A percentile compares a stretch with the other conserved stretches of the same genome.
Evolutionary conservation across 371 early-diverging fungal genomes (phyloP).

Genomic region (Rhizopus arrhizus): DNA sequence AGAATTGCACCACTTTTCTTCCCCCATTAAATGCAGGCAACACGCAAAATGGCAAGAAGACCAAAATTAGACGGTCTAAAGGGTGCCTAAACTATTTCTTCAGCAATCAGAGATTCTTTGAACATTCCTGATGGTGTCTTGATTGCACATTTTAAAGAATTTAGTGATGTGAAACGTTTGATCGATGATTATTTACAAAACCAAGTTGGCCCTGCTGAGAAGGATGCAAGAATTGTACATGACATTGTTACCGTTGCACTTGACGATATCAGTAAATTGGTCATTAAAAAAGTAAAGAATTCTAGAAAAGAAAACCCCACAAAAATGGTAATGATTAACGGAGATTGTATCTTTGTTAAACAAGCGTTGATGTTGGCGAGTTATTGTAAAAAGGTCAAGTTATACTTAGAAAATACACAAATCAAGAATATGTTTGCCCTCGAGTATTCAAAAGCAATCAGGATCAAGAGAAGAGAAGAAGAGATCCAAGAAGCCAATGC

Average conservation of each 20-base stretch:
- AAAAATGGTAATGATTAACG: conserved; percentile 5
- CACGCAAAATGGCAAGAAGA: too few relatives aligned
- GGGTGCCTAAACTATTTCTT: not conserved
- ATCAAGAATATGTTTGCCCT: not conserved
- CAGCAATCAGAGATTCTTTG: conserved; percentile 3
- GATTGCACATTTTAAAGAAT: conserved; percentile 5
- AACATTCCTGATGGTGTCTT: conserved; percentile 7
- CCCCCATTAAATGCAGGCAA: too few relatives aligned
- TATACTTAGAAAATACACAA: too few relatives aligned
- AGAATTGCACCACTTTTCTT: too few relatives aligned
- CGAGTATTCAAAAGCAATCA: conserved; percentile 5
- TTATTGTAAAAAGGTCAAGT: too few relatives aligned
- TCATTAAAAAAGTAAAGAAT: not conserved
- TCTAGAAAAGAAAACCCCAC: conserved; percentile 1
- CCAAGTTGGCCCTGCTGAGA: not conserved
- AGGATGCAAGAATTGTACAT: conserved; percentile 5
- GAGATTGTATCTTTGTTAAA: too few relatives aligned
- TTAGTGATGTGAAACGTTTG: conserved; percentile 5
- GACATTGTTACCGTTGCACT: conserved; percentile 5
- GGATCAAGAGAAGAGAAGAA: conserved; percentile 7
- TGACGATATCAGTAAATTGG: conserved; percentile 7
- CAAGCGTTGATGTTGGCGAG: too few relatives aligned
- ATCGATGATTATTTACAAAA: conserved; percentile 5
- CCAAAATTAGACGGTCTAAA: not conserved
- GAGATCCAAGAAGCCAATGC: not conserved